A percentile compares a stretch with the other conserved stretches of the same genome.
Evolutionary conservation across 805 yeast genomes (phyloP).

Genomic region (Saturnispora quitensis): DNA sequence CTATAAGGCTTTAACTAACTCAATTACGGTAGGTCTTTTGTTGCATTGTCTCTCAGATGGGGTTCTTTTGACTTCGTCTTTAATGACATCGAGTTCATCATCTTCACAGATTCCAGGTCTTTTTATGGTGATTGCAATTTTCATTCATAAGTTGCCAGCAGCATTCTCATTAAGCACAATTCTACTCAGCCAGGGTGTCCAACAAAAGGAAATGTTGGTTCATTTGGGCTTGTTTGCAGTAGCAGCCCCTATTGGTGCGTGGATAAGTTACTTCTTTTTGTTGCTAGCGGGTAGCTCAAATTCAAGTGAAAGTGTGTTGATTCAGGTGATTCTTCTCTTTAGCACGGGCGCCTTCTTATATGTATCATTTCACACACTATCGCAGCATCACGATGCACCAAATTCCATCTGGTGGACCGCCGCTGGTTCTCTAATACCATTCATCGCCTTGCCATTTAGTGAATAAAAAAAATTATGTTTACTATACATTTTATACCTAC

Average conservation of each 20-base stretch:
- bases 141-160: slow-evolving; percentile 69
- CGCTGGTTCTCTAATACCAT: slow-evolving; percentile 1
- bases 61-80: slow-evolving; percentile 51
- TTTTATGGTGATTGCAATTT: slow-evolving; percentile 49
- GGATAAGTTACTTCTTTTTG: slow-evolving; percentile 34
- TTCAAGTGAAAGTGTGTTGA: slow-evolving; percentile 22
- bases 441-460: slow-evolving; percentile 3
- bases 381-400: slow-evolving; percentile 15
- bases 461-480: not conserved
- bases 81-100: slow-evolving; percentile 26
- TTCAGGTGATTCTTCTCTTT: slow-evolving; percentile 48
- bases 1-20: slow-evolving; percentile 29
- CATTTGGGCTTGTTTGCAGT: slow-evolving; percentile 47
- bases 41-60: slow-evolving; percentile 70
- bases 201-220: slow-evolving; percentile 27
- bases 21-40: slow-evolving; percentile 52
- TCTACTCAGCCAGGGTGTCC: slow-evolving; percentile 31
- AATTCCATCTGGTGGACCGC: not conserved
- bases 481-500: not conserved
- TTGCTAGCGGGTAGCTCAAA: slow-evolving; percentile 7
- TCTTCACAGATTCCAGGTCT: slow-evolving; percentile 17
- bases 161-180: slow-evolving; percentile 58
- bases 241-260: slow-evolving; percentile 54
- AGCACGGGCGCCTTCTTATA: slow-evolving; percentile 68
- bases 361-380: slow-evolving; percentile 58